Conservation (phyloP, 345 rosid species). For the thale cress (Arabidopsis thaliana) region DNA sequence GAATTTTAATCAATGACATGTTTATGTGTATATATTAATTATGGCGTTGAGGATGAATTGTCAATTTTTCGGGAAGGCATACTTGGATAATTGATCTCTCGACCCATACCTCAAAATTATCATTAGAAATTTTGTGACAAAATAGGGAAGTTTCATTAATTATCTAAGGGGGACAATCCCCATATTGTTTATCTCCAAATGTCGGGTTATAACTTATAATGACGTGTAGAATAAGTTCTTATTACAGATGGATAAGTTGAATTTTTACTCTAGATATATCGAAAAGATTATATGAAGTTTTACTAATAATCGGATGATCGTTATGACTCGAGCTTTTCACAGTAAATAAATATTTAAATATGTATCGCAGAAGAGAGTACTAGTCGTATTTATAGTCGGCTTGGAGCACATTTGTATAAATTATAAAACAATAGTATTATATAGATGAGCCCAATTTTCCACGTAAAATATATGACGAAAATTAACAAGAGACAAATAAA, state of each 20-base stretch:
- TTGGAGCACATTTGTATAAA: too few species aligned
- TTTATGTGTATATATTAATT: constrained; percentile 24
- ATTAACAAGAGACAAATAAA: too few species aligned
- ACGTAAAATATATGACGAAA: too few species aligned
- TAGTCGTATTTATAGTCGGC: too few species aligned
- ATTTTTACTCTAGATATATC: neutral
- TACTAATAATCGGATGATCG: too few species aligned
- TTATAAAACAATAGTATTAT: too few species aligned
- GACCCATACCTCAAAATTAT: constrained; percentile 36
- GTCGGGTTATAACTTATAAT: constrained; percentile 31
- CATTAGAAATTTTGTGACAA: neutral
- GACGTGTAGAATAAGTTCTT: neutral
- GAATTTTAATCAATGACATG: constrained; percentile 19
- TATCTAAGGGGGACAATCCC: constrained; percentile 11
- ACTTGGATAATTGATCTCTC: constrained; percentile 28
- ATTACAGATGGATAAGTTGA: neutral
- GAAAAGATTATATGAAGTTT: too few species aligned
- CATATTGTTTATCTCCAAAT: constrained; percentile 31
- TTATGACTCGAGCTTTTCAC: too few species aligned
- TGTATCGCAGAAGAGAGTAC: too few species aligned
- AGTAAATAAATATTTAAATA: too few species aligned
- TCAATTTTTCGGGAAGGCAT: constrained; percentile 23
- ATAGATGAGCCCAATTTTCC: too few species aligned
- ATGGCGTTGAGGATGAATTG: constrained; percentile 20
- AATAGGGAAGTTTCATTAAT: constrained; percentile 16